Base-by-base conservation (phyloP, 1,284 basidiomycete genomes). In the Phaffia rhodozyma region DNA sequence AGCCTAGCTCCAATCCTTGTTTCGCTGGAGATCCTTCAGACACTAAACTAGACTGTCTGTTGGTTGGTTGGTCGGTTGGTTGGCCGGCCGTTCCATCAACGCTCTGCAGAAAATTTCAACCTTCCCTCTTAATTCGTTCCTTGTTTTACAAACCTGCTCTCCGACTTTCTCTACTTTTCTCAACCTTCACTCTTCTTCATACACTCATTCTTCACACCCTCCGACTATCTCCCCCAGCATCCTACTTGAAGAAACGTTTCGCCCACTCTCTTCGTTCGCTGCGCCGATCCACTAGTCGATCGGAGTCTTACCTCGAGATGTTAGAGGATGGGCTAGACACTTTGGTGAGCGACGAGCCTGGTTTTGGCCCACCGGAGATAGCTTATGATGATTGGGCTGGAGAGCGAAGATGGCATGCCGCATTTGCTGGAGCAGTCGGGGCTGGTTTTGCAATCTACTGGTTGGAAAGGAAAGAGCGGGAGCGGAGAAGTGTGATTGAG, bases 151-250 rank as follows among this genome's bases (percentile, higher is more conserved):
- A 55, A 16, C 53, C 63, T 47, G 55, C 30, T 27, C 55, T 66
- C 43, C 32, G 34, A 7, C 53, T 57, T 49, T 43, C 32, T 16
- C 53, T 61, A 16, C 54, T 61, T 18, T 27, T 67, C 87, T 87
- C 86, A 2, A 83, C 86, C 0, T 91, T 91, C 70, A 86, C 87
- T 7, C 81, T 84, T 18, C 70, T 90, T 21, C 89, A 93, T 78
- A 92, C 89, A 69, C 81, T 86, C 70, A 80, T 90, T 29, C 79
- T 92, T 7, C 93, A 94, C 70, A 79, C 84, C 0, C 81, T 96
- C 2, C 89, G 91, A 0, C 82, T 94, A 51, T 77, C 89, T 5
- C 76, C 77, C 7, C 80, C 87, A n/a, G 82, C 84, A 0, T 70
- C 71, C 7, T 76, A 77, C 75, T 77, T 75, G 5, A 66, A 71